A percentile compares a stretch with the other conserved stretches of the same genome.
These are phyloP conservation scores for Xylaria acuta DNA, from an alignment of 495 filamentous ascomycete genomes.

Conservation along the genomic window DNA sequence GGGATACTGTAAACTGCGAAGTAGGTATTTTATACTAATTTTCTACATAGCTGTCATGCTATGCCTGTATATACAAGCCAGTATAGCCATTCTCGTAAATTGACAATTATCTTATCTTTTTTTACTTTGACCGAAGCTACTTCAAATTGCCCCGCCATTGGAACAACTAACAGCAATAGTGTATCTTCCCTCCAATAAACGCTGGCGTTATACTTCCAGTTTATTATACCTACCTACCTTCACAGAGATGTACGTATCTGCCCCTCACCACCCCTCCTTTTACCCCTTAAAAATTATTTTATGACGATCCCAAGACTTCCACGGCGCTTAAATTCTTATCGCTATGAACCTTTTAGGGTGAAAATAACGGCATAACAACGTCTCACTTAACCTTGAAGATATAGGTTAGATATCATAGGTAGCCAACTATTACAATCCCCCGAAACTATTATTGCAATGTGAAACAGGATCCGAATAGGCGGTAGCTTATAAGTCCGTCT, in stretches of 20 bases:
- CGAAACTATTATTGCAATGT: neutral
- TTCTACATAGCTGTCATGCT: neutral
- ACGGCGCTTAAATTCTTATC: neutral
- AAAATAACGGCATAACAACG: slow-evolving; percentile 1
- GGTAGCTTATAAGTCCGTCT: neutral
- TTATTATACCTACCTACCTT: neutral
- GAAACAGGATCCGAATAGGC: slow-evolving; percentile 16
- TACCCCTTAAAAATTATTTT: neutral
- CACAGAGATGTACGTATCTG: neutral
- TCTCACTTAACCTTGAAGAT: neutral
- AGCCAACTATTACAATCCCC: neutral
- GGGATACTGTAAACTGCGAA: neutral
- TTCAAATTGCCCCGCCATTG: slow-evolving; percentile 16
- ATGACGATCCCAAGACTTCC: neutral
- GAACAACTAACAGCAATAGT: neutral
- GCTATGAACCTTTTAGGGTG: neutral
- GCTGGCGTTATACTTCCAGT: neutral
- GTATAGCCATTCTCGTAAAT: neutral
- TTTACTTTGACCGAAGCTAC: neutral
- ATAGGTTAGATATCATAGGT: neutral
- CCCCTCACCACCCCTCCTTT: slow-evolving; percentile 23
- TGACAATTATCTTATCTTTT: neutral
- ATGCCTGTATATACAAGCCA: neutral
- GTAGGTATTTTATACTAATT: neutral
- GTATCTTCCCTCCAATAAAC: neutral